phyloP scores from a whole-genome alignment of 352 stramenopile species.

The Globisporangium takayamanum region DNA sequence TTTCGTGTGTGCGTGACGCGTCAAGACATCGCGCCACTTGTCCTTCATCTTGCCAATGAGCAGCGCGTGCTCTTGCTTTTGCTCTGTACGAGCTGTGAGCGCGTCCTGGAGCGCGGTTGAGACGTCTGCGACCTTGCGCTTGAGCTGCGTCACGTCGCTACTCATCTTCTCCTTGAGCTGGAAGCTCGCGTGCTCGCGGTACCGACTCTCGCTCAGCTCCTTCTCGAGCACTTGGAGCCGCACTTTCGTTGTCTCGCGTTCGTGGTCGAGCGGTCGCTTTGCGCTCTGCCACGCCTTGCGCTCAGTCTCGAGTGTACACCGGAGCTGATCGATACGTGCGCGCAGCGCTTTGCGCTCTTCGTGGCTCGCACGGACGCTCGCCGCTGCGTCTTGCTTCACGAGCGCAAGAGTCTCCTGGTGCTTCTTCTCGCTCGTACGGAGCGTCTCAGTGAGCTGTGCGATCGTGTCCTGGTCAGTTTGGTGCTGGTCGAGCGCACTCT shows the following conservation, averaged over 20 bases:
- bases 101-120: conserved; percentile 44
- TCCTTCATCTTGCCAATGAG: conserved; percentile 51
- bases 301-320: conserved; percentile 56
- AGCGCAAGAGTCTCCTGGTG: conserved; percentile 54
- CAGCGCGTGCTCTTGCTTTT: conserved; percentile 40
- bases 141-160: conserved; percentile 36
- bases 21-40: conserved; percentile 57
- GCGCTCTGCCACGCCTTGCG: conserved; percentile 60
- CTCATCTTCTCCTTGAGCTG: conserved; percentile 68
- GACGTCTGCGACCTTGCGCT: conserved; percentile 53
- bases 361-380: conserved; percentile 47
- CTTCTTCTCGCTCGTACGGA: conserved; percentile 56
- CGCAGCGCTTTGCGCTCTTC: conserved; percentile 72
- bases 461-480: conserved; percentile 59
- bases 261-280: conserved; percentile 41
- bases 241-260: conserved; percentile 45
- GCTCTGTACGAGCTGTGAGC: conserved; percentile 32
- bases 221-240: conserved; percentile 56
- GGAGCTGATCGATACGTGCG: conserved; percentile 53
- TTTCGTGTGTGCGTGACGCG: conserved; percentile 32
- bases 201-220: conserved; percentile 53
- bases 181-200: conserved; percentile 54
- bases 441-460: conserved; percentile 34
- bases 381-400: conserved; percentile 43
- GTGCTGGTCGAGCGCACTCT: conserved; percentile 69